Evolutionary conservation across 164 flowering plant species (phyloP).

Genomic region (Liriodendron chinense): DNA sequence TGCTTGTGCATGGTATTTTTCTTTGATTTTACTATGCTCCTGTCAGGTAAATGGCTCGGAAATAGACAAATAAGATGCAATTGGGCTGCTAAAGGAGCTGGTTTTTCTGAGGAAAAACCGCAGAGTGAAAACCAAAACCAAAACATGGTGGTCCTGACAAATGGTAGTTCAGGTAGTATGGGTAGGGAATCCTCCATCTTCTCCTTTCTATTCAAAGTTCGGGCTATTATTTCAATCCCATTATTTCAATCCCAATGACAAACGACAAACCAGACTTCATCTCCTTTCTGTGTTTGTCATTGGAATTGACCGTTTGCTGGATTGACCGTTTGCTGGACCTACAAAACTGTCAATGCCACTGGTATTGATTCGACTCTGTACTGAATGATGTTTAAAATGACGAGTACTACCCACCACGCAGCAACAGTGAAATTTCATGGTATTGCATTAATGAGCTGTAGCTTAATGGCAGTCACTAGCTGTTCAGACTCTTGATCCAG

Average conservation of each 20-base stretch:
- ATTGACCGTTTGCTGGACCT: neutral
- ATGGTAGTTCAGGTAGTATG: slow-evolving; percentile 64
- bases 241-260: too few species aligned
- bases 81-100: slow-evolving; percentile 99
- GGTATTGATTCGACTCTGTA: neutral
- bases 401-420: neutral
- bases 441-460: neutral
- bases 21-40: slow-evolving; percentile 1
- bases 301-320: neutral
- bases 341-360: neutral
- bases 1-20: slow-evolving; percentile 2
- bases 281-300: neutral
- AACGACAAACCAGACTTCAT: too few species aligned
- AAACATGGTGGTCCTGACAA: slow-evolving; percentile 81
- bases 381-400: neutral
- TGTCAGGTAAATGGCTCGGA: slow-evolving; percentile 95
- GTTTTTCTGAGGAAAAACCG: slow-evolving; percentile 67
- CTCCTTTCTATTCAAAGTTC: neutral
- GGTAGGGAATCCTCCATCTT: neutral
- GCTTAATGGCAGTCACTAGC: neutral
- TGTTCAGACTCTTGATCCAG: neutral
- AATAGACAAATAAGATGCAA: slow-evolving; percentile 96
- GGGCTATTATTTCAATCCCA: neutral
- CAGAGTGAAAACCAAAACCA: slow-evolving; percentile 65
- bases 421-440: neutral